Percentiles rank a stretch among this genome's conserved stretches.
These are phyloP conservation scores for Paracorniculantispora psalliotae DNA, from an alignment of 2,329 filamentous ascomycete species.

Conservation along the genomic window DNA sequence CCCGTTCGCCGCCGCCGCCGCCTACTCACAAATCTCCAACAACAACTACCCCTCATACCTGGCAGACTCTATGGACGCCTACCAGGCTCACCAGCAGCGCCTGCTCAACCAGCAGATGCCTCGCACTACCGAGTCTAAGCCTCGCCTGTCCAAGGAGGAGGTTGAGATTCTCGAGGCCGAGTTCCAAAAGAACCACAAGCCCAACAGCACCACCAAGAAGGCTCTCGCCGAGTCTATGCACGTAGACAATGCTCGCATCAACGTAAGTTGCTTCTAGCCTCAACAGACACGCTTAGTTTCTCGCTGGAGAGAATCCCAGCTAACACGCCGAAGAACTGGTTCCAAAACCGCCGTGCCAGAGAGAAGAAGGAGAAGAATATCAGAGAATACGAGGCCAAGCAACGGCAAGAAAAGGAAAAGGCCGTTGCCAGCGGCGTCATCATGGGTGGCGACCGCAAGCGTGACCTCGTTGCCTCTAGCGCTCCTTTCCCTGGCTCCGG, in stretches of 20 bases:
- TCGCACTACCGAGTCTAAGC: constrained; percentile 44
- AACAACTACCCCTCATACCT: constrained; percentile 32
- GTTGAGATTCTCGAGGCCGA: constrained; percentile 56
- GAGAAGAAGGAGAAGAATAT: constrained; percentile 59
- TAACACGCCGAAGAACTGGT: constrained; percentile 57
- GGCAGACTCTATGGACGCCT: constrained; percentile 35
- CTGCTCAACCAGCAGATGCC: constrained; percentile 35
- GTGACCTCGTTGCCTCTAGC: constrained; percentile 36
- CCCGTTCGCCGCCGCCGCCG: constrained; percentile 28
- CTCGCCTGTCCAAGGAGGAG: constrained; percentile 53
- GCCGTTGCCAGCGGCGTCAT: constrained; percentile 23
- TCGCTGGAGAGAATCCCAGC: constrained; percentile 11
- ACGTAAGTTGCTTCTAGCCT: constrained; percentile 38
- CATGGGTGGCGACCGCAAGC: constrained; percentile 26
- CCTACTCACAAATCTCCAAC: constrained; percentile 27
- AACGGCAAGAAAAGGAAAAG: constrained; percentile 32
- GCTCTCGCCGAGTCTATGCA: constrained; percentile 56
- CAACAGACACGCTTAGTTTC: not conserved
- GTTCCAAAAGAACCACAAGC: constrained; percentile 61
- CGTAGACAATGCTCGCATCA: constrained; percentile 60
- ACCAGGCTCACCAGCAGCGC: constrained; percentile 32
- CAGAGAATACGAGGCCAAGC: constrained; percentile 35
- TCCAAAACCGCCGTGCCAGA: constrained; percentile 61
- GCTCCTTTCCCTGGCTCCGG: constrained; percentile 33
- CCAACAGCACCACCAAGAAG: constrained; percentile 57